phyloP scores from a whole-genome alignment of 192 early-diverging fungal species.

The Dissophora globulifera region DNA sequence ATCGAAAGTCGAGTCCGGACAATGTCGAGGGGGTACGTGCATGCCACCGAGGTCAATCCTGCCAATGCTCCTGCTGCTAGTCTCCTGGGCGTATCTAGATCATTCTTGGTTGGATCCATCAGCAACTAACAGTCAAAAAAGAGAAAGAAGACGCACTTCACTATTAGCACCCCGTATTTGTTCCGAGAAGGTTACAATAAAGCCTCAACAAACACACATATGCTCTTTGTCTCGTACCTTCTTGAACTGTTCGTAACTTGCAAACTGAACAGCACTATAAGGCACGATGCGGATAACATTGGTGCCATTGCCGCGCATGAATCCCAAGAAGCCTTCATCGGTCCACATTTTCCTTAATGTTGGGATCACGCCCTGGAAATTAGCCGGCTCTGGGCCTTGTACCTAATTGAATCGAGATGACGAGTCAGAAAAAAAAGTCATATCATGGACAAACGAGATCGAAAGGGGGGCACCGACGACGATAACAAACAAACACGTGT shows the following conservation, averaged over 20 bases:
- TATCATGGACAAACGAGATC: too few relatives aligned
- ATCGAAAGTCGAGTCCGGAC: conserved; percentile 81
- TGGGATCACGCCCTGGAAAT: conserved; percentile 74
- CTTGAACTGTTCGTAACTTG: conserved; percentile 84
- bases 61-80: conserved; percentile 79
- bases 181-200: too few relatives aligned
- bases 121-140: conserved; percentile 47
- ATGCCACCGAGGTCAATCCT: conserved; percentile 79
- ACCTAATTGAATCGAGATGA: conserved; percentile 53
- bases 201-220: too few relatives aligned
- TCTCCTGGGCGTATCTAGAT: conserved; percentile 77
- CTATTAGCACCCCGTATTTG: too few relatives aligned
- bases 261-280: conserved; percentile 86
- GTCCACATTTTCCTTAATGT: conserved; percentile 83
- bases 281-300: conserved; percentile 86
- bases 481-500: conserved; percentile 6
- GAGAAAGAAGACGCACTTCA: too few relatives aligned
- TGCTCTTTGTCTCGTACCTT: conserved; percentile 25
- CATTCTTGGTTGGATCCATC: conserved; percentile 73
- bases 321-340: conserved; percentile 77
- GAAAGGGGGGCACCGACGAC: conserved; percentile 1
- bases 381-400: conserved; percentile 68
- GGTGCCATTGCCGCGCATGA: conserved; percentile 86
- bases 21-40: conserved; percentile 84
- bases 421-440: not conserved